phyloP scores from a whole-genome alignment of 2,329 filamentous ascomycete species.

The Pseudogymnoascus sp. region DNA sequence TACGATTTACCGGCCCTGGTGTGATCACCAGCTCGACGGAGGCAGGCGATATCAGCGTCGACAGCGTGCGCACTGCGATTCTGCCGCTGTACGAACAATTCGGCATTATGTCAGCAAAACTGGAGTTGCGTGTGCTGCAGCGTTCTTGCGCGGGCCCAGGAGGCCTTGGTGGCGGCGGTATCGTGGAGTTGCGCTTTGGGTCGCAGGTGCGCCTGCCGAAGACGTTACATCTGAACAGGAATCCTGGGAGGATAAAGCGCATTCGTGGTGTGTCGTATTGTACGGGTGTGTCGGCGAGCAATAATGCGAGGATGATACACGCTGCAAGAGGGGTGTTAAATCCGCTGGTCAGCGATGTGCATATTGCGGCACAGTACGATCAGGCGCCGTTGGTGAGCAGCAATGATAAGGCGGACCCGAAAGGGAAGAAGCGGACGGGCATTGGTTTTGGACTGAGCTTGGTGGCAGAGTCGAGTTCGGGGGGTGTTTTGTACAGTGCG shows the following conservation, averaged over 20 bases:
- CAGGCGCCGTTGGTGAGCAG: conserved; percentile 51
- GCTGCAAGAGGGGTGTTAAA: conserved; percentile 83
- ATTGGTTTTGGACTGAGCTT: conserved; percentile 88
- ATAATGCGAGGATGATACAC: conserved; percentile 94
- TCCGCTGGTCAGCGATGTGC: conserved; percentile 77
- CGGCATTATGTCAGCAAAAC: conserved; percentile 70
- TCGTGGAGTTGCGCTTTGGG: conserved; percentile 89
- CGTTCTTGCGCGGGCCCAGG: conserved; percentile 71
- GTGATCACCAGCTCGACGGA: conserved; percentile 86
- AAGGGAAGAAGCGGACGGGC: conserved; percentile 62
- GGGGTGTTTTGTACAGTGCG: conserved; percentile 77
- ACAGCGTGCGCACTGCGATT: conserved; percentile 88
- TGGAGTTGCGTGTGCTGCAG: conserved; percentile 77
- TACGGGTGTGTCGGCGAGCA: conserved; percentile 83
- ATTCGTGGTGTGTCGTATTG: conserved; percentile 92
- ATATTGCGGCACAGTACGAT: conserved; percentile 77
- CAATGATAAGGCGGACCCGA: conserved; percentile 49
- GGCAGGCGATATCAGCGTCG: conserved; percentile 79
- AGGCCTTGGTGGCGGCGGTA: conserved; percentile 76
- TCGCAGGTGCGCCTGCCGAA: conserved; percentile 91
- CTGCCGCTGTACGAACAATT: conserved; percentile 86
- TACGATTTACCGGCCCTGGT: conserved; percentile 82
- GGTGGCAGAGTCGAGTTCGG: conserved; percentile 83
- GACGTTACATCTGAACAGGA: conserved; percentile 80
- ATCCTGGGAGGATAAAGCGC: conserved; percentile 76